phyloP scores from a whole-genome alignment of 2,329 filamentous ascomycete species.

The Anthostomella pinea region DNA sequence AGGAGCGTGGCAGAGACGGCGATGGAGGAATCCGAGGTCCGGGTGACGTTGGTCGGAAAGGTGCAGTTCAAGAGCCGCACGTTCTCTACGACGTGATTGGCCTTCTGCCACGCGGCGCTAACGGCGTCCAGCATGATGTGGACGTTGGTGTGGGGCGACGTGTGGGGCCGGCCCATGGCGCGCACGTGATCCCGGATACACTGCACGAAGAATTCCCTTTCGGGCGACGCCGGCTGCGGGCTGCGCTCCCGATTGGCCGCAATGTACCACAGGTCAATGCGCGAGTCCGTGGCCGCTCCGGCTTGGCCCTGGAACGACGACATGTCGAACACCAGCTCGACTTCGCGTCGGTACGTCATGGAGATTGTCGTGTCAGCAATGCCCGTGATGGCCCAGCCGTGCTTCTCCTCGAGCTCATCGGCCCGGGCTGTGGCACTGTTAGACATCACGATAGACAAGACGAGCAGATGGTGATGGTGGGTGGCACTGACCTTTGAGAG shows the following conservation, averaged over 20 bases:
- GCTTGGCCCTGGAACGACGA: constrained; percentile 50
- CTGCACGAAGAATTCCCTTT: constrained; percentile 73
- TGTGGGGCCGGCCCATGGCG: constrained; percentile 56
- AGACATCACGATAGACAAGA: constrained; percentile 25
- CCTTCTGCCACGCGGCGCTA: constrained; percentile 63
- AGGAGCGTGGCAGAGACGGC: constrained; percentile 61
- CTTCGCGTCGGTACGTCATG: constrained; percentile 69
- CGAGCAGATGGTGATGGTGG: background rate
- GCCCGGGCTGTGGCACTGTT: constrained; percentile 56
- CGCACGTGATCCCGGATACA: constrained; percentile 67
- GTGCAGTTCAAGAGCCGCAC: constrained; percentile 60
- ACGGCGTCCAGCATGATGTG: constrained; percentile 58
- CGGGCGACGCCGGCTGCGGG: constrained; percentile 55
- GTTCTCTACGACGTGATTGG: constrained; percentile 56
- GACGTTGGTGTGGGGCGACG: constrained; percentile 39
- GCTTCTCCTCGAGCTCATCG: constrained; percentile 59
- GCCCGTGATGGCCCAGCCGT: constrained; percentile 71
- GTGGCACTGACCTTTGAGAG: constrained; percentile 64
- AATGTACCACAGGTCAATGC: constrained; percentile 70
- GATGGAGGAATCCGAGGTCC: constrained; percentile 63
- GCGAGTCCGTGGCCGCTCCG: constrained; percentile 38
- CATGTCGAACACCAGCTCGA: constrained; percentile 71
- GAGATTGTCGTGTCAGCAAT: constrained; percentile 62
- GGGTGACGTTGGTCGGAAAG: constrained; percentile 62
- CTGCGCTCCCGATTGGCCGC: constrained; percentile 55